Base-by-base conservation (phyloP, 352 stramenopile genomes). In the Phytophthora tubulina region DNA sequence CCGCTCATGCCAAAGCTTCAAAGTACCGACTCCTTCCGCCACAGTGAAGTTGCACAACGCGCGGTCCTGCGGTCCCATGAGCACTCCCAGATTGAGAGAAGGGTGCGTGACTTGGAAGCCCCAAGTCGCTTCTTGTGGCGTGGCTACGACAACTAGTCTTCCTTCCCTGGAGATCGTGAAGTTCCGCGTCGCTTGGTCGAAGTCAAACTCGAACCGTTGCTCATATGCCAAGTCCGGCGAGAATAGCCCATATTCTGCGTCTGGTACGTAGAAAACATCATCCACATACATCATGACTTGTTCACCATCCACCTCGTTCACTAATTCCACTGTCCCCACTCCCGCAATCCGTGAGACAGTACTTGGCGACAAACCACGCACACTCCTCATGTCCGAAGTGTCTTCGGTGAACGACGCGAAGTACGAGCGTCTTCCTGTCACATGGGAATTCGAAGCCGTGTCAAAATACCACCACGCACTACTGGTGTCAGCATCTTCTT, bases 381-480 rank as follows among this genome's bases (percentile, higher is more conserved):
- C 27, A 41, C 4, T 55, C 11, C 32, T 33, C 14, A 41, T 10
- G n/a, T 6, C 13, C 5, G 30, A 15, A 5, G 61, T 68, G 41
- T 61, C 33, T 11, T 61, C 41, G 7, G 41, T 49, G 39, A 56
- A 61, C 9, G 41, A 44, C 10, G 56, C 61, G 27, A 44, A 69
- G 21, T 56, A 38, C 6, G 41, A 66, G 36, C 35, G 35, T 27
- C 27, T 30, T 9, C 31, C 51, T 54, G 35, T 61, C 21, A 69
- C 39, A 11, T 62, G 61, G 6, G 50, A 48, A 31, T 62, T 62
- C 9, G 41, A 39, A 17, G 39, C 39, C 4, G 50, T 66, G 30
- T 66, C 35, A 27, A 69, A 69, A 39, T 55, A 69, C 50, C 60
- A 52, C 60, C 60, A 55, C 14, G n/a, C 21, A 30, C 17, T 51